Evolutionary conservation across 306 rosid genomes (phyloP).

Genomic region (Phaseolus lunatus): DNA sequence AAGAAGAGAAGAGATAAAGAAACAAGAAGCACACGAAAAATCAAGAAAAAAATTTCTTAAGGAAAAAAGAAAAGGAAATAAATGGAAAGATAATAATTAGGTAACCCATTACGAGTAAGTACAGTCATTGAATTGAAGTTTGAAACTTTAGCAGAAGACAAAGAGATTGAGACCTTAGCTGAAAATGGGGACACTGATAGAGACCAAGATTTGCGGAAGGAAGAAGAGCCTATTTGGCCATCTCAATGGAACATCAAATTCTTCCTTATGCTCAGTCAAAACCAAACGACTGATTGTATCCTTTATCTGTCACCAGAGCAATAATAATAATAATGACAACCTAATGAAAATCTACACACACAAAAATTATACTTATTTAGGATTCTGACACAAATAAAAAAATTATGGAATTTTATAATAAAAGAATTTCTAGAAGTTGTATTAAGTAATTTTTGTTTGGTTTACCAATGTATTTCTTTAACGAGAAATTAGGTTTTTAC

Average conservation of each 20-base stretch:
- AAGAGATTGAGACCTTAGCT: neutral
- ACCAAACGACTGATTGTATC: neutral
- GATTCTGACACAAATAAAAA: neutral
- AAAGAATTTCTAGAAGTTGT: neutral
- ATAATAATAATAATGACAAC: neutral
- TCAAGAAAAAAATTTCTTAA: neutral
- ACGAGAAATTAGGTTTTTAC: no score
- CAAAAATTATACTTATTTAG: neutral
- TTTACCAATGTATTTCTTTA: no score
- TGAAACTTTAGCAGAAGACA: neutral
- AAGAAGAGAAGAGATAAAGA: neutral
- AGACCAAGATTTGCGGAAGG: neutral
- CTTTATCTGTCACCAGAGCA: neutral
- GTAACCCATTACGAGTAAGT: neutral
- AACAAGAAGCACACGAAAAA: neutral
- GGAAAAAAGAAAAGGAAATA: no score
- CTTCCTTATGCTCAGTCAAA: neutral
- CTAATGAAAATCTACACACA: neutral
- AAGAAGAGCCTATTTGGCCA: neutral
- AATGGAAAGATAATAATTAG: neutral
- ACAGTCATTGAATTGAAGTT: neutral
- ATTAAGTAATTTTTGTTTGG: neutral
- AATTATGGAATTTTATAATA: no score
- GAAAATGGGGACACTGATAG: neutral
- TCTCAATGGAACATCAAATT: neutral